A percentile compares a stretch with the other conserved stretches of the same genome.
Conservation (phyloP, 2,329 filamentous ascomycete species). For the Hymenoscyphus infarciens region DNA sequence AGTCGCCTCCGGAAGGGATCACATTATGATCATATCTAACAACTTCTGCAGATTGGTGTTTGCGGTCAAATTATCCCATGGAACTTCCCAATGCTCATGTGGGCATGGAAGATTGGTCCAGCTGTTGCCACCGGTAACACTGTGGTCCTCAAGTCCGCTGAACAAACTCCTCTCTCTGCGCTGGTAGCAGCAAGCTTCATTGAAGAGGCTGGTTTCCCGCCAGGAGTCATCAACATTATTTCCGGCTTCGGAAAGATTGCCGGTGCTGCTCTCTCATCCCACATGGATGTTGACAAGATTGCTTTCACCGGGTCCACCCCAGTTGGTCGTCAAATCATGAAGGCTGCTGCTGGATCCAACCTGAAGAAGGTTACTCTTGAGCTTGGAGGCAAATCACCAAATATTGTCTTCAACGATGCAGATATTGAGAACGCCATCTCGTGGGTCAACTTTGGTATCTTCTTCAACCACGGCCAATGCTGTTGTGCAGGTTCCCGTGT, state of each 20-base stretch:
- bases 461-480: conserved; percentile 42
- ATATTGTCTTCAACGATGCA: conserved; percentile 60
- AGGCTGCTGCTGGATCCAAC: conserved; percentile 59
- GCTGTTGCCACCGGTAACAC: conserved; percentile 58
- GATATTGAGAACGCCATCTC: conserved; percentile 60
- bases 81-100: conserved; percentile 69
- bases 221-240: conserved; percentile 60
- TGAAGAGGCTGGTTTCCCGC: conserved; percentile 62
- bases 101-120: conserved; percentile 62
- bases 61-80: conserved; percentile 72
- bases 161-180: conserved; percentile 58
- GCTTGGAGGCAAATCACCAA: conserved; percentile 60
- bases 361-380: conserved; percentile 63
- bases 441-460: conserved; percentile 53
- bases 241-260: conserved; percentile 66
- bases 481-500: conserved; percentile 62
- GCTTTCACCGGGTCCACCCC: conserved; percentile 63
- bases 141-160: conserved; percentile 58
- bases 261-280: conserved; percentile 59
- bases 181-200: conserved; percentile 52
- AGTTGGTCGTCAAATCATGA: conserved; percentile 61
- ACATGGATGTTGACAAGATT: conserved; percentile 65
- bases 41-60: conserved; percentile 48
- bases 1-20: conserved; percentile 37
- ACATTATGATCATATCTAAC: not conserved